phyloP scores from a whole-genome alignment of 1,284 basidiomycete species.

The Ganoderma boninense region DNA sequence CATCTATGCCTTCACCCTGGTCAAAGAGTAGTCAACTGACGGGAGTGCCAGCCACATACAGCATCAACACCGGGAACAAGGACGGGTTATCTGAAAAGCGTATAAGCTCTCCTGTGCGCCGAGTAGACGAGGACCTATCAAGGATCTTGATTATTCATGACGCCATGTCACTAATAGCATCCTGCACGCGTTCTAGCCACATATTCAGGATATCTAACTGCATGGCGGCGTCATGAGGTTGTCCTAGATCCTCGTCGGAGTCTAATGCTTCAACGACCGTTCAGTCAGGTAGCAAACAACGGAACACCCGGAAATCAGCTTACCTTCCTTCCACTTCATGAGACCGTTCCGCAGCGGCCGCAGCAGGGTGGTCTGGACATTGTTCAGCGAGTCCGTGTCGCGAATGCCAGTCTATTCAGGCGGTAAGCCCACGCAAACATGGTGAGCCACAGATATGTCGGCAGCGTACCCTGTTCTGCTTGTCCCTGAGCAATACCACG shows the following conservation, averaged over 20 bases:
- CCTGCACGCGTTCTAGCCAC: constrained; percentile 50
- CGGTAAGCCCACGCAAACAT: not conserved
- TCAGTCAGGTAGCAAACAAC: not conserved
- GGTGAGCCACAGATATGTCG: not conserved
- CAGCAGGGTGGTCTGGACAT: constrained; percentile 41
- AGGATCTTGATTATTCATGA: not conserved
- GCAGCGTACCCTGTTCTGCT: constrained; percentile 50
- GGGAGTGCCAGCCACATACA: not conserved
- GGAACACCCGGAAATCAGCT: not conserved
- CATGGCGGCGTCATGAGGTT: constrained; percentile 38
- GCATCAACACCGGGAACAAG: not conserved
- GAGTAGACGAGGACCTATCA: not conserved
- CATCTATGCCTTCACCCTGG: not conserved
- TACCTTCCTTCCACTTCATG: constrained; percentile 38
- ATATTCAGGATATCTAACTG: constrained; percentile 53
- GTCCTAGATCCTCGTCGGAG: not conserved
- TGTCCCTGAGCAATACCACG: constrained; percentile 57
- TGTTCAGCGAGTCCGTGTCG: constrained; percentile 45
- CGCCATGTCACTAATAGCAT: constrained; percentile 4
- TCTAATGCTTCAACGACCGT: not conserved
- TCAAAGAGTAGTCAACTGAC: not conserved
- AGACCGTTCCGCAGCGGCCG: constrained; percentile 40
- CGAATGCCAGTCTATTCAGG: constrained; percentile 58
- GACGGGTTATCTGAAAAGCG: not conserved
- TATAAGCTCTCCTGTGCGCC: not conserved